These are phyloP conservation scores for Ustilago tritici DNA, from an alignment of 1,284 basidiomycete genomes.

Conservation along the genomic window DNA sequence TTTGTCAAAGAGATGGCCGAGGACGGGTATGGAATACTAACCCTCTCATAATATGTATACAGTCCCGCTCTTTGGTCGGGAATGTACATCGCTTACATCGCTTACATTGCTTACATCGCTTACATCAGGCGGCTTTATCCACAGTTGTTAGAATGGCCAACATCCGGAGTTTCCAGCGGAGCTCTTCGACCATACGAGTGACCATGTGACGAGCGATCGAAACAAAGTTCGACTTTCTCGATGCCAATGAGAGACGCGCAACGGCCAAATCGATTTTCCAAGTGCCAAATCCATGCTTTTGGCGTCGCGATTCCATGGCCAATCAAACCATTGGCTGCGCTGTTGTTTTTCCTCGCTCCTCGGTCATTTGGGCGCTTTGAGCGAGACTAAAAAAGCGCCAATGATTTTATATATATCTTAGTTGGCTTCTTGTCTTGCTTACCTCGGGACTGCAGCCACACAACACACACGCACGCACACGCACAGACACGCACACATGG, in stretches of 20 bases:
- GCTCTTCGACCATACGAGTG: too few relatives aligned
- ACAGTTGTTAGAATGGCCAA: too few relatives aligned
- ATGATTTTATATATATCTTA: not conserved
- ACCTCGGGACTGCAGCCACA: not conserved
- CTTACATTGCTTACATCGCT: too few relatives aligned
- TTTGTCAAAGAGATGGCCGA: constrained; percentile 1
- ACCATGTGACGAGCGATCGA: too few relatives aligned
- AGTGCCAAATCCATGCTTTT: constrained; percentile 5
- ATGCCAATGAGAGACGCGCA: not conserved
- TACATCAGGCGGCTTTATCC: too few relatives aligned
- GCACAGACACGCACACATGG: not conserved
- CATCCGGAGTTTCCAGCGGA: too few relatives aligned
- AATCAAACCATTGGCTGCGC: not conserved
- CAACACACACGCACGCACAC: not conserved
- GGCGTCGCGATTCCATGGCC: constrained; percentile 25
- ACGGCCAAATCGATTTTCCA: not conserved
- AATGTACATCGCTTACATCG: too few relatives aligned
- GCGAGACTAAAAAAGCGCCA: constrained; percentile 4
- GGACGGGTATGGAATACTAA: constrained; percentile 2
- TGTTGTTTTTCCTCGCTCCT: not conserved
- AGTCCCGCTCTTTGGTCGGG: too few relatives aligned
- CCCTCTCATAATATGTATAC: not conserved
- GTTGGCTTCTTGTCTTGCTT: not conserved
- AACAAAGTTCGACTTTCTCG: not conserved
- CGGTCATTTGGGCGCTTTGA: not conserved